Conservation (phyloP, 495 filamentous ascomycete species). For the Hypomontagnella monticulosa region DNA sequence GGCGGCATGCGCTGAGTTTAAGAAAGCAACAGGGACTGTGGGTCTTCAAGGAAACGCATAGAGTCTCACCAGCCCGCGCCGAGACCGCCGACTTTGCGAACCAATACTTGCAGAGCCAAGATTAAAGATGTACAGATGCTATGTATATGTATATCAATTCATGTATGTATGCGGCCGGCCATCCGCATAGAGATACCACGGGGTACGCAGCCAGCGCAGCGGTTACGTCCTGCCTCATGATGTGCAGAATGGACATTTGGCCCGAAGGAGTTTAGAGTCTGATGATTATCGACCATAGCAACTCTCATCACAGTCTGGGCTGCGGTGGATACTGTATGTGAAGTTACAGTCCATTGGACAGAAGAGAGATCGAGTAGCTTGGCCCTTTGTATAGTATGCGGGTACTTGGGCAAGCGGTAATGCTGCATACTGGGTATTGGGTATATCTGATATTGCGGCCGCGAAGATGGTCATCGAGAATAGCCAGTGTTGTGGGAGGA, state of each 20-base stretch:
- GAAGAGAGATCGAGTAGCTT: conserved; percentile 18
- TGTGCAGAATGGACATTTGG: conserved; percentile 38
- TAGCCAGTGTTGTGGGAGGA: conserved; percentile 36
- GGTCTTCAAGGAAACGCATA: conserved; percentile 42
- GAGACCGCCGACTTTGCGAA: conserved; percentile 42
- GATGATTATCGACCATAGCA: conserved; percentile 25
- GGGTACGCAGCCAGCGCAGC: conserved; percentile 22
- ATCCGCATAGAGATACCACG: conserved; percentile 2
- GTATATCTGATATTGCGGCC: conserved; percentile 28
- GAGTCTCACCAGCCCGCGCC: conserved; percentile 42
- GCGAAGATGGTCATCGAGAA: conserved; percentile 33
- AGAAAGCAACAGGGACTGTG: conserved; percentile 52
- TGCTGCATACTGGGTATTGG: conserved; percentile 31
- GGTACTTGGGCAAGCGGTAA: conserved; percentile 32
- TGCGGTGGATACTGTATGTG: conserved; percentile 27
- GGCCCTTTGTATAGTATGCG: conserved; percentile 15
- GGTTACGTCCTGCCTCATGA: conserved; percentile 41
- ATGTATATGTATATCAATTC: not conserved
- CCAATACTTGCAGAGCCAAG: conserved; percentile 39
- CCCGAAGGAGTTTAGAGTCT: conserved; percentile 30
- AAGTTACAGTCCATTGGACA: conserved; percentile 38
- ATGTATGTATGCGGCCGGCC: conserved; percentile 17
- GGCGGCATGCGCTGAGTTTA: conserved; percentile 49
- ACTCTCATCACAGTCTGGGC: conserved; percentile 23
- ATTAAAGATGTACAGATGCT: conserved; percentile 15